Evolutionary conservation across 2,329 filamentous ascomycete genomes (phyloP), one percentile per base, ranked within the genome.

Genomic region (Pseudocercospora fuligena): DNA sequence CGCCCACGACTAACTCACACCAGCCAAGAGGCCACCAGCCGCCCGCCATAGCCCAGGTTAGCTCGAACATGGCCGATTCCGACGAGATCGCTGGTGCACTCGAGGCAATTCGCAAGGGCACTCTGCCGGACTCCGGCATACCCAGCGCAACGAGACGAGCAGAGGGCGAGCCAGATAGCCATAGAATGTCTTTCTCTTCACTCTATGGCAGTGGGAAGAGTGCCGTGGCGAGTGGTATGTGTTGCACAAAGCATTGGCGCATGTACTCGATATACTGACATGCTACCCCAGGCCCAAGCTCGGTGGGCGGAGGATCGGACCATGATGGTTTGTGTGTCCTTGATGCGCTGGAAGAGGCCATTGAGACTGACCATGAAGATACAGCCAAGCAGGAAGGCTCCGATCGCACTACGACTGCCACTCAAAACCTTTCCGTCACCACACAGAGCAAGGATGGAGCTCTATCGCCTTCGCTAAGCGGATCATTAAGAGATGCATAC

Each of bases 101-200:
- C 40, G 66, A 68, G 16, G 63, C 65, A 23, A 59, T 67, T 21
- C 66, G 70, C 40, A 66, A 60, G 7, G 64, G 58, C 51, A 64
- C 59, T 19, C 61, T 65, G 16, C 64, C 66, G 21, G 69, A 69
- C 57, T 66, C 70, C 11, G 66, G 65, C 56, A 63, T 71, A n/a
- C 64, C 66, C 51, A 66, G 64, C 33, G 63, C 63, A n/a, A 61
- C 65, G 25, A 69, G 72, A 56, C 69, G 75, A 64, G 65, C 71
- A 7, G 76, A 77, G 56, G 72, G 72, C 23, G 75, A 76, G 46
- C 58, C 73, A 33, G 81, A 89, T 46, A 82, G 82, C 53, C 90
- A 92, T 73, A 88, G 91, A 60, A 83, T 91, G 76, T 93, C 91
- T 25, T 86, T 90, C 66, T 92, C 90, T 7, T 94, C 91, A 0